A percentile compares a stretch with the other conserved stretches of the same genome.
Evolutionary conservation across 768 basidiomycete genomes (phyloP).

Genomic region (Leucocoprinus leucothites): DNA sequence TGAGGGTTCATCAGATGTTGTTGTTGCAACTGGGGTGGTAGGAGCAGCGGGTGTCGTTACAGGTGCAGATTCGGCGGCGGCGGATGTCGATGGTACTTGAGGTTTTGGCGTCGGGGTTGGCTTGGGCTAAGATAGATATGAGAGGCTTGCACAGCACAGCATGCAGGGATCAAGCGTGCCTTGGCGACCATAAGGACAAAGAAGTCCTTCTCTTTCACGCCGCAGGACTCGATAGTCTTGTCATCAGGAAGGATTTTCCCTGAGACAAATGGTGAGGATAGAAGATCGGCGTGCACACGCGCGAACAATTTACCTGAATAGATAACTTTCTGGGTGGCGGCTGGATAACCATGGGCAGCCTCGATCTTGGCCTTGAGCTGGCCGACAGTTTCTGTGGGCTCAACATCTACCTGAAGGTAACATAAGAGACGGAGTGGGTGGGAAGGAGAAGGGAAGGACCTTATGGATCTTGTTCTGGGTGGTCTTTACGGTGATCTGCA

Average conservation of each 20-base stretch:
- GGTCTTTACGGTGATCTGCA: constrained; percentile 96
- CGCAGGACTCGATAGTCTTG: constrained; percentile 83
- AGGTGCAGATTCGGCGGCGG: constrained; percentile 16
- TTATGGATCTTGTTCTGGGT: constrained; percentile 91
- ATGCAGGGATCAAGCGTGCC: constrained; percentile 37
- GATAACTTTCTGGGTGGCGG: constrained; percentile 86
- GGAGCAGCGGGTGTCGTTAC: constrained; percentile 22
- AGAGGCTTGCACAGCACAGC: constrained; percentile 1
- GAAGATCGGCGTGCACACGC: constrained; percentile 1
- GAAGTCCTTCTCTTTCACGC: constrained; percentile 99
- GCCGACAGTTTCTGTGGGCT: constrained; percentile 69
- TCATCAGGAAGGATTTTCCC: constrained; percentile 90
- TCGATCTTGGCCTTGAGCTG: constrained; percentile 83
- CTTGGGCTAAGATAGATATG: constrained; percentile 45
- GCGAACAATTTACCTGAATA: constrained; percentile 64
- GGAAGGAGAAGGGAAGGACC: constrained; percentile 33
- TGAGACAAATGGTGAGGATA: constrained; percentile 27
- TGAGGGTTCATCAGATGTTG: constrained; percentile 29
- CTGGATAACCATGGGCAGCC: constrained; percentile 68
- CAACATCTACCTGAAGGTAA: constrained; percentile 67
- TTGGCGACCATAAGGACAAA: constrained; percentile 99
- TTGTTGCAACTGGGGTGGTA: constrained; percentile 29
- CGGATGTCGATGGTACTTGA: constrained; percentile 22
- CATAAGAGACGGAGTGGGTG: neutral
- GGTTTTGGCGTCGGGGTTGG: constrained; percentile 31